Conservation (phyloP, 495 filamentous ascomycete species). For the Poronia punctata region DNA sequence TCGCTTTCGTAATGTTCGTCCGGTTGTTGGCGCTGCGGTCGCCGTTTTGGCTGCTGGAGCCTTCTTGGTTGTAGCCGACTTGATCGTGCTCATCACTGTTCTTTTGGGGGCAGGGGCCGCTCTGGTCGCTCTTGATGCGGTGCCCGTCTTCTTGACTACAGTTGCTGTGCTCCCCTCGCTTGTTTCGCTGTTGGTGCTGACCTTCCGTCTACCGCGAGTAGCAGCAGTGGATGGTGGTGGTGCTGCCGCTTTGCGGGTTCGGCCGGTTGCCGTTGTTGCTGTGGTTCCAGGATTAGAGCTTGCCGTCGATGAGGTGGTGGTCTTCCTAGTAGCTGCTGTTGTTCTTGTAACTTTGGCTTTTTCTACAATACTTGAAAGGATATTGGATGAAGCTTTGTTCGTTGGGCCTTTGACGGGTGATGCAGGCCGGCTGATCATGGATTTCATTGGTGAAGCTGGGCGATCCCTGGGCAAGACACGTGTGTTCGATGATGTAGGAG, state of each 20-base stretch:
- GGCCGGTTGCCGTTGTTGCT: constrained; percentile 23
- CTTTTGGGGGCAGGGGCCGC: constrained; percentile 25
- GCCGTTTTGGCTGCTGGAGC: constrained; percentile 27
- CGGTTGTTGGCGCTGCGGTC: constrained; percentile 22
- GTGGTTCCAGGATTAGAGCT: constrained; percentile 24
- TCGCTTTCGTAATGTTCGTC: constrained; percentile 46
- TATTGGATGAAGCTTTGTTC: constrained; percentile 23
- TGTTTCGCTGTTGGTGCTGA: constrained; percentile 41
- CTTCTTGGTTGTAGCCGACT: constrained; percentile 34
- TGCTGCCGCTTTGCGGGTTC: constrained; percentile 31
- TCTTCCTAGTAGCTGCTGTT: constrained; percentile 40
- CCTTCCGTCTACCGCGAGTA: constrained; percentile 37
- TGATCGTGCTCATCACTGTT: constrained; percentile 38
- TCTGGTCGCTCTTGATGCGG: constrained; percentile 31
- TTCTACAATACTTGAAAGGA: constrained; percentile 55
- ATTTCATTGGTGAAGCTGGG: constrained; percentile 30
- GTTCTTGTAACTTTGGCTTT: constrained; percentile 43
- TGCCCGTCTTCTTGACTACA: constrained; percentile 31
- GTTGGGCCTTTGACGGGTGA: constrained; percentile 40
- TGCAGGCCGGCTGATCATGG: constrained; percentile 30
- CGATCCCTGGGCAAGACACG: constrained; percentile 47
- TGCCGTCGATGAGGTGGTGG: constrained; percentile 35
- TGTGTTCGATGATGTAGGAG: constrained; percentile 75
- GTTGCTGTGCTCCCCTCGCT: constrained; percentile 44
- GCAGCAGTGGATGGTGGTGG: constrained; percentile 24